phyloP scores from a whole-genome alignment of 2,329 filamentous ascomycete species.

The Dactylonectria macrodidyma region DNA sequence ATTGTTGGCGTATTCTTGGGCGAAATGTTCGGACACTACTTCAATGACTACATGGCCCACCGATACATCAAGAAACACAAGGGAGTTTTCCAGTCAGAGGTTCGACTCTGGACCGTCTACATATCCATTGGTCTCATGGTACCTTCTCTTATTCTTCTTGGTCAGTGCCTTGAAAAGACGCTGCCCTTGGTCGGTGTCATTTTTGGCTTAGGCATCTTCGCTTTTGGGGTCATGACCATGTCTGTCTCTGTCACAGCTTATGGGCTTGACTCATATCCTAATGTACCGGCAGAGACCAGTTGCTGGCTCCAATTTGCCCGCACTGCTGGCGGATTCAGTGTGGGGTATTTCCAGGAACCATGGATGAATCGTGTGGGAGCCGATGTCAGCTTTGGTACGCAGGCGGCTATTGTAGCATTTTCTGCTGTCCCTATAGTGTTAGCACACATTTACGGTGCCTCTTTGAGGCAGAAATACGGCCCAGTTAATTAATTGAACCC shows the following conservation, averaged over 20 bases:
- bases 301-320: conserved; percentile 57
- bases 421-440: background rate
- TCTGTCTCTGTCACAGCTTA: conserved; percentile 64
- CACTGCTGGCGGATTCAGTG: conserved; percentile 60
- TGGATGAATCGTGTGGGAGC: conserved; percentile 58
- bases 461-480: background rate
- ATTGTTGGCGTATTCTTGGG: conserved; percentile 68
- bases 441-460: background rate
- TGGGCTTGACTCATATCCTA: conserved; percentile 63
- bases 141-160: conserved; percentile 64
- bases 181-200: conserved; percentile 50
- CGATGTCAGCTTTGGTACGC: conserved; percentile 55
- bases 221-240: conserved; percentile 66
- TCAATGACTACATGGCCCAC: conserved; percentile 65
- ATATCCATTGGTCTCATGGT: conserved; percentile 64
- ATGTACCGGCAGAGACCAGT: conserved; percentile 60
- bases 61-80: conserved; percentile 61
- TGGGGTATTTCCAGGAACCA: conserved; percentile 62
- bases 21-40: conserved; percentile 67
- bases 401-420: conserved; percentile 46
- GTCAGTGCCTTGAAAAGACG: conserved; percentile 62
- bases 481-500: background rate
- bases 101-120: conserved; percentile 64
- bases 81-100: conserved; percentile 69
- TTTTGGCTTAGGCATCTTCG: conserved; percentile 64